Evolutionary conservation across 495 filamentous ascomycete species (phyloP).

Genomic region (Clohesyomyces aquaticus): DNA sequence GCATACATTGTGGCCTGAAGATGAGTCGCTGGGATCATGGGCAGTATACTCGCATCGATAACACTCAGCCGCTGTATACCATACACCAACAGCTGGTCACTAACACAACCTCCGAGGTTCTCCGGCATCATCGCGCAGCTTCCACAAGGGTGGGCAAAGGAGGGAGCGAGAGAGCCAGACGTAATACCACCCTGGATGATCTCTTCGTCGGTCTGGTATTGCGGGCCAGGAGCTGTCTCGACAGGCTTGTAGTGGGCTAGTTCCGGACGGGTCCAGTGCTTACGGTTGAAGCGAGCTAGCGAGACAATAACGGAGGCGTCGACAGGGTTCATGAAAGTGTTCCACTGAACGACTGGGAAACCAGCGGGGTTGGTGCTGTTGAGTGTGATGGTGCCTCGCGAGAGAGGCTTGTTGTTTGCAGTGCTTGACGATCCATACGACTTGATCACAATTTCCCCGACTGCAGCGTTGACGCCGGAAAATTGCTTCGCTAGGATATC

Average conservation of each 20-base stretch:
- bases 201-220: slow-evolving; percentile 28
- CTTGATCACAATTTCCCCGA: slow-evolving; percentile 13
- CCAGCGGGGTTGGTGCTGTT: slow-evolving; percentile 26
- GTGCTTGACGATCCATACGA: background rate
- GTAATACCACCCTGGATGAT: slow-evolving; percentile 1
- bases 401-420: slow-evolving; percentile 12
- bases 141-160: slow-evolving; percentile 18
- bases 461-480: background rate
- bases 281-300: slow-evolving; percentile 8
- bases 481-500: slow-evolving; percentile 7
- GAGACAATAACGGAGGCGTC: slow-evolving; percentile 17
- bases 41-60: slow-evolving; percentile 40
- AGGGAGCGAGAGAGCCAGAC: background rate
- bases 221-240: slow-evolving; percentile 25
- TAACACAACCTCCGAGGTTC: slow-evolving; percentile 36
- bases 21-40: slow-evolving; percentile 26
- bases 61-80: slow-evolving; percentile 29
- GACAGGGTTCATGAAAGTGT: slow-evolving; percentile 28
- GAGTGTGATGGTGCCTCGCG: slow-evolving; percentile 34
- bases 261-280: slow-evolving; percentile 1
- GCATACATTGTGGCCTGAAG: slow-evolving; percentile 37
- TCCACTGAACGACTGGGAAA: slow-evolving; percentile 29
- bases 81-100: slow-evolving; percentile 34
- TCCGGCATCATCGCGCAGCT: slow-evolving; percentile 33
- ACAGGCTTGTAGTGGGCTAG: slow-evolving; percentile 21